Percentiles rank a stretch among this genome's conserved stretches.
phyloP scores from a whole-genome alignment of 768 basidiomycete species.

The Amanita fuliginea region DNA sequence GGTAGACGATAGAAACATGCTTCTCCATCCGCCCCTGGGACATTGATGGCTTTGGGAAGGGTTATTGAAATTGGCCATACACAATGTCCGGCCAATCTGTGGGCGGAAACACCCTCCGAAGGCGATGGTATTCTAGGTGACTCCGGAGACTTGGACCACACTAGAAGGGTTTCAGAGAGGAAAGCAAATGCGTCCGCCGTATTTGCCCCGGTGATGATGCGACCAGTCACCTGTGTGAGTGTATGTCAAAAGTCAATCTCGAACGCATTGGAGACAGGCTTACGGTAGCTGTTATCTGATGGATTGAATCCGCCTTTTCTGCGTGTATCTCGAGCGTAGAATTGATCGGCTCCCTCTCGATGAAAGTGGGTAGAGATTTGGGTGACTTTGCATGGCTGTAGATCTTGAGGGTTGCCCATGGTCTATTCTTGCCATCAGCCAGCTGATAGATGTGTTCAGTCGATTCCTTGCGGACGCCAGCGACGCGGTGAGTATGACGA shows the following conservation, averaged over 20 bases:
- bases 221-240: constrained; percentile 32
- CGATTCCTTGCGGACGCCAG: constrained; percentile 27
- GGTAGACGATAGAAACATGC: constrained; percentile 31
- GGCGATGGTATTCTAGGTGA: constrained; percentile 29
- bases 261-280: constrained; percentile 8
- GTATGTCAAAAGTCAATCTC: not conserved
- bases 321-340: constrained; percentile 35
- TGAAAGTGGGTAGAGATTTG: constrained; percentile 39
- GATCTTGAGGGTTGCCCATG: constrained; percentile 35
- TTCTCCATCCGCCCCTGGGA: constrained; percentile 26
- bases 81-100: constrained; percentile 35
- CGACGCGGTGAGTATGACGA: constrained; percentile 30
- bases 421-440: constrained; percentile 27
- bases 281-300: constrained; percentile 33
- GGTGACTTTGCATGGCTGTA: constrained; percentile 42
- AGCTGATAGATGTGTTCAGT: constrained; percentile 37
- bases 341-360: constrained; percentile 43
- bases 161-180: constrained; percentile 28
- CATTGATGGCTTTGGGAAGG: constrained; percentile 30
- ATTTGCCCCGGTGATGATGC: constrained; percentile 37
- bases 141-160: constrained; percentile 37
- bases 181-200: constrained; percentile 33
- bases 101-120: constrained; percentile 25
- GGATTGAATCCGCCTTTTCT: constrained; percentile 42
- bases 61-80: constrained; percentile 38